phyloP scores from a whole-genome alignment of 2,329 filamentous ascomycete genomes.

The Sordariomycetes sp. region DNA sequence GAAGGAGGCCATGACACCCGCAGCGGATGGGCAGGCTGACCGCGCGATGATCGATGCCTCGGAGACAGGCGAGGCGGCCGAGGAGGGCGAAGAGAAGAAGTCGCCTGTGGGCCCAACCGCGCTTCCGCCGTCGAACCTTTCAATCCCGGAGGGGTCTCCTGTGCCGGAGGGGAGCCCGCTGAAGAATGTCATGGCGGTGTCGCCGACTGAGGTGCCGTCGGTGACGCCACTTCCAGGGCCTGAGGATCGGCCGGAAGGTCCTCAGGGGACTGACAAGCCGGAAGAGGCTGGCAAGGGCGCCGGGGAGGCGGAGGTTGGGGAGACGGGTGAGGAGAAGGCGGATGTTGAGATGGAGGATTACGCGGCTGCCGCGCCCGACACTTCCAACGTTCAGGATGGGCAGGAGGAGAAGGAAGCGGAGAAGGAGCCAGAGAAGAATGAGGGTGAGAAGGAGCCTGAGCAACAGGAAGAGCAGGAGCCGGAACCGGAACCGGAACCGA shows the following conservation, averaged over 20 bases:
- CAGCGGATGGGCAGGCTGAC: slow-evolving; percentile 5
- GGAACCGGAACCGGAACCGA: neutral
- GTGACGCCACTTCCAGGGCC: neutral
- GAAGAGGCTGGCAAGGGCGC: neutral
- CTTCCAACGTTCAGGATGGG: neutral
- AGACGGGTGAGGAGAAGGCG: neutral
- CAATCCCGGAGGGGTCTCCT: slow-evolving; percentile 14
- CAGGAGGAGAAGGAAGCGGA: neutral
- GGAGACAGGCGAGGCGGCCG: slow-evolving; percentile 9
- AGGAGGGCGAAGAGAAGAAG: slow-evolving; percentile 10
- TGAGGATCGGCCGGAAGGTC: slow-evolving; percentile 5
- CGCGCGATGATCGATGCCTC: slow-evolving; percentile 8
- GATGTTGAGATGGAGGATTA: neutral
- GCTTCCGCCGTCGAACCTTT: slow-evolving; percentile 16
- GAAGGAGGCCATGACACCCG: slow-evolving; percentile 13
- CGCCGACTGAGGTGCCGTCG: slow-evolving; percentile 24
- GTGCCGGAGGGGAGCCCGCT: slow-evolving; percentile 35
- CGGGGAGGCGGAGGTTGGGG: neutral
- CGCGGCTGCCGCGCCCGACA: neutral
- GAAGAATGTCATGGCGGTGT: slow-evolving; percentile 35
- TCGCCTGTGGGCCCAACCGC: slow-evolving; percentile 15
- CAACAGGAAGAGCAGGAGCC: neutral
- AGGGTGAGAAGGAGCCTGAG: neutral
- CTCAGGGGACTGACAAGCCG: neutral
- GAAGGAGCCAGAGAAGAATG: no score